These are phyloP conservation scores for Tardiomyces digboiensis DNA, from an alignment of 1,139 yeast genomes.

Conservation along the genomic window DNA sequence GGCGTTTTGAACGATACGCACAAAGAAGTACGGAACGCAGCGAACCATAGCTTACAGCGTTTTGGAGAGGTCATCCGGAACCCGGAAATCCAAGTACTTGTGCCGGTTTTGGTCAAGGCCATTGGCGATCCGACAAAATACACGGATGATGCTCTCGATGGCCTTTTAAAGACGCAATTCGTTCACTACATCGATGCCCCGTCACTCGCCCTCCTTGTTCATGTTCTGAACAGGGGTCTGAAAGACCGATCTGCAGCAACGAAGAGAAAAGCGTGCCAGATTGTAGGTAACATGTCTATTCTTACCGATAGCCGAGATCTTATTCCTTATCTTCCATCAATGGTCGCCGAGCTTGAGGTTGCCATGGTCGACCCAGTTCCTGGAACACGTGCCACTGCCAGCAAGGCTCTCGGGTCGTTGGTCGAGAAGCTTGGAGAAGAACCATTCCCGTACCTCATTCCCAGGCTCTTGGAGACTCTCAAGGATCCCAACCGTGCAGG, in stretches of 20 bases:
- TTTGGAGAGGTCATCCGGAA: conserved; percentile 97
- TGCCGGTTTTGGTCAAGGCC: conserved; percentile 84
- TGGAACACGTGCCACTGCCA: conserved; percentile 93
- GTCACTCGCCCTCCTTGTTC: conserved; percentile 87
- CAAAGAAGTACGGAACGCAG: conserved; percentile 93
- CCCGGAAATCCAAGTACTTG: conserved; percentile 89
- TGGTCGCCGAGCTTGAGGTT: conserved; percentile 74
- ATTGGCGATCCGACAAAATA: conserved; percentile 91
- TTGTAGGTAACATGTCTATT: conserved; percentile 98
- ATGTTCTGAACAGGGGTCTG: conserved; percentile 94
- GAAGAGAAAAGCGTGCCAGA: conserved; percentile 92
- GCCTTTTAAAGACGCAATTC: conserved; percentile 81
- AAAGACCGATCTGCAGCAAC: conserved; percentile 86
- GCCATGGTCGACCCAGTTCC: conserved; percentile 99
- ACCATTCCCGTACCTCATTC: conserved; percentile 85
- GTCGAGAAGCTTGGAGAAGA: conserved; percentile 97
- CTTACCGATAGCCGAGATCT: conserved; percentile 84
- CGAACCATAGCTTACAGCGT: conserved; percentile 77
- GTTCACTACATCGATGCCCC: conserved; percentile 99
- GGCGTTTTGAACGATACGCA: conserved; percentile 93
- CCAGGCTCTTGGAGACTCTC: conserved; percentile 66
- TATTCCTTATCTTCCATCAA: conserved; percentile 66
- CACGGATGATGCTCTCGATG: conserved; percentile 83
- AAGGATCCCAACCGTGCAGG: conserved; percentile 79
- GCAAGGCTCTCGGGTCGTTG: conserved; percentile 92